Percentiles rank a stretch among this genome's conserved stretches.
phyloP scores from a whole-genome alignment of 805 yeast species.

The Teunomyces lycoperdinae region DNA sequence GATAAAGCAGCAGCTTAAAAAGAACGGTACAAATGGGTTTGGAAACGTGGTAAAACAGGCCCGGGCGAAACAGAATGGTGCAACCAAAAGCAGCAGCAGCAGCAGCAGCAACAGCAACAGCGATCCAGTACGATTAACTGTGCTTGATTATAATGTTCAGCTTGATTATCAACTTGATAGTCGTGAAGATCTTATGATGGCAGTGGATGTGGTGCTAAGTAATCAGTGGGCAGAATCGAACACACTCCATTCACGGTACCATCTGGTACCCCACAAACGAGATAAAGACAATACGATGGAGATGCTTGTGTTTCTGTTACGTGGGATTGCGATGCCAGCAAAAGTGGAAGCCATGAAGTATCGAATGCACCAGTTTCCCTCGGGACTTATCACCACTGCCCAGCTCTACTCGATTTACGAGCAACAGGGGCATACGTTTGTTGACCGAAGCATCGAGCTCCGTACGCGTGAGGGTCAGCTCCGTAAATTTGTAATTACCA shows the following conservation, averaged over 20 bases:
- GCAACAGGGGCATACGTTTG: conserved; percentile 45
- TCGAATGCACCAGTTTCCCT: conserved; percentile 34
- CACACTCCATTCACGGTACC: conserved; percentile 22
- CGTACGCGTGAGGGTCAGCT: conserved; percentile 35
- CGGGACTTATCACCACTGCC: conserved; percentile 38
- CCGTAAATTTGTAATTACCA: conserved; percentile 39
- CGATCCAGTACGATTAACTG: conserved; percentile 8
- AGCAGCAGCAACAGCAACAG: too few species aligned
- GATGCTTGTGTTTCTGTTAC: conserved; percentile 31
- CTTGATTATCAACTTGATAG: conserved; percentile 35
- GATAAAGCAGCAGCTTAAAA: conserved; percentile 22
- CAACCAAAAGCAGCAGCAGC: not conserved
- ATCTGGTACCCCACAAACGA: conserved; percentile 11
- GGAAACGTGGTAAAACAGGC: not conserved
- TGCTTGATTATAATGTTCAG: conserved; percentile 36
- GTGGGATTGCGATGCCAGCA: conserved; percentile 30
- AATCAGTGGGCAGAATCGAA: conserved; percentile 41
- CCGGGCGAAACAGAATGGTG: not conserved
- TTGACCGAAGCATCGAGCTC: conserved; percentile 44
- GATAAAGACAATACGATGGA: conserved; percentile 13
- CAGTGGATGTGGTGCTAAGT: conserved; percentile 28
- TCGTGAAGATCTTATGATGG: conserved; percentile 28
- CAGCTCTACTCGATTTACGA: conserved; percentile 51
- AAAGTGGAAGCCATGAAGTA: conserved; percentile 39
- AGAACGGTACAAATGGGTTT: conserved; percentile 5